Base-by-base conservation (phyloP, 1,284 basidiomycete species). In the Exobasidium cylindrosporum region DNA sequence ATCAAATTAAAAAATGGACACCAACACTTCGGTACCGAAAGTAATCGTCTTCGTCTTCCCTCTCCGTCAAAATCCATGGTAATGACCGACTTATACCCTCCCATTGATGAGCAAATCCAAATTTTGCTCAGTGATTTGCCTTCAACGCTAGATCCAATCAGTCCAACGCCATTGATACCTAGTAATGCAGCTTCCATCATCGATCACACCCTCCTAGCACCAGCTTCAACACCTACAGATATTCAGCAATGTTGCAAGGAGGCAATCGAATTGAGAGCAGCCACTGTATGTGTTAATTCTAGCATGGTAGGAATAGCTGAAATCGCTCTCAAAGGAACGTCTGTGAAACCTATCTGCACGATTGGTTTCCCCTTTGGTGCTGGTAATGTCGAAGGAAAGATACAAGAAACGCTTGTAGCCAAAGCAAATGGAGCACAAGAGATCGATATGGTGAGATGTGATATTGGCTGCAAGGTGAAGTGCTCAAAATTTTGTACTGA, bases 261-360 rank as follows among this genome's bases (percentile, higher is more conserved):
- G 29, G 74, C 73, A 7, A 68, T 68, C 31, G 58, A 61, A 50
- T 64, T 65, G 56, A 53, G 55, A 24, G 65, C 72, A 1, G 66
- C 67, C 4, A 74, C 72, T 2, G 71, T 77, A 6, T 77, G 74
- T 58, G 73, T 75, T 57, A 74, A 73, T 57, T 68, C 67, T 3
- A 64, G 62, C 58, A 65, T 71, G 67, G 67, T 74, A 32, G 60
- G 62, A 14, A 46, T 49, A 76, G 71, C 91, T 87, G 3, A 85
- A 85, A 60, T 80, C 84, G 56, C 84, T 86, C 63, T 75, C 1
- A 30, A 62, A 26, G 69, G 69, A 40, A 54, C 60, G 21, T 1
- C 23, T 17, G 46, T 57, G 3, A 21, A 32, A 23, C 54, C 61
- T 1, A 64, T 64, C 31, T 58, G 40, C 26, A 58, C 56, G 6